Percentiles rank a stretch among this genome's conserved stretches.
phyloP scores from a whole-genome alignment of 2,329 filamentous ascomycete species.

The Dothistroma pini region DNA sequence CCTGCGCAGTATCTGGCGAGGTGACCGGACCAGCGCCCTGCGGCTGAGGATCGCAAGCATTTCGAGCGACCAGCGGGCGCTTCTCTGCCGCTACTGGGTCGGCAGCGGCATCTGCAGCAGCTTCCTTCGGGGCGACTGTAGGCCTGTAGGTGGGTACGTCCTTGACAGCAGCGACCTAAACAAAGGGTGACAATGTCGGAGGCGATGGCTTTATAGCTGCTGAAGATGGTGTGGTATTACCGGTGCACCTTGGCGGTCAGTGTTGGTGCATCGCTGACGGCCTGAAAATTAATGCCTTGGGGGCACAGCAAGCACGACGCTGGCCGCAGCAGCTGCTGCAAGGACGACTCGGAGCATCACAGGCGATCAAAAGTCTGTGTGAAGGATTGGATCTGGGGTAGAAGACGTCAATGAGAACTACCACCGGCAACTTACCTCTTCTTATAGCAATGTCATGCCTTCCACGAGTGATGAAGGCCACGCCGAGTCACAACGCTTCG shows the following conservation, averaged over 20 bases:
- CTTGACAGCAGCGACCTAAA: slow-evolving; percentile 6
- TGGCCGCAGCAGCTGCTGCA: slow-evolving; percentile 9
- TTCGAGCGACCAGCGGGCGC: slow-evolving; percentile 7
- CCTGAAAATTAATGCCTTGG: slow-evolving; percentile 25
- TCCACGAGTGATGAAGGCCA: background rate
- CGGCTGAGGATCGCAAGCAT: slow-evolving; percentile 22
- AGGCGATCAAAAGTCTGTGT: background rate
- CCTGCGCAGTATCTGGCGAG: slow-evolving; percentile 33
- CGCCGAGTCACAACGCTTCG: background rate
- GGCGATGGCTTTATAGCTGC: background rate
- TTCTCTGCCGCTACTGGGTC: slow-evolving; percentile 5
- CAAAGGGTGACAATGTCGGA: background rate
- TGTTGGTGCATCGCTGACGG: slow-evolving; percentile 14
- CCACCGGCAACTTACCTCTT: background rate
- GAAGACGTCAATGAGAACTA: background rate
- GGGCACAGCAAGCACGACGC: slow-evolving; percentile 20
- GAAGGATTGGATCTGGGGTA: background rate
- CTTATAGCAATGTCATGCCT: background rate
- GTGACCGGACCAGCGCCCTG: slow-evolving; percentile 20
- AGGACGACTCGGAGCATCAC: slow-evolving; percentile 11
- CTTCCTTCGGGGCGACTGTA: slow-evolving; percentile 11
- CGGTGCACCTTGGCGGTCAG: slow-evolving; percentile 13
- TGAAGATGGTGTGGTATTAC: background rate
- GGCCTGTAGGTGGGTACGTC: slow-evolving; percentile 13
- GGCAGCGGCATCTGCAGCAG: slow-evolving; percentile 13